Evolutionary conservation across 176 grass and related monocot species (phyloP), one percentile per base, ranked within the genome.

Genomic region (Oryza australiensis): DNA sequence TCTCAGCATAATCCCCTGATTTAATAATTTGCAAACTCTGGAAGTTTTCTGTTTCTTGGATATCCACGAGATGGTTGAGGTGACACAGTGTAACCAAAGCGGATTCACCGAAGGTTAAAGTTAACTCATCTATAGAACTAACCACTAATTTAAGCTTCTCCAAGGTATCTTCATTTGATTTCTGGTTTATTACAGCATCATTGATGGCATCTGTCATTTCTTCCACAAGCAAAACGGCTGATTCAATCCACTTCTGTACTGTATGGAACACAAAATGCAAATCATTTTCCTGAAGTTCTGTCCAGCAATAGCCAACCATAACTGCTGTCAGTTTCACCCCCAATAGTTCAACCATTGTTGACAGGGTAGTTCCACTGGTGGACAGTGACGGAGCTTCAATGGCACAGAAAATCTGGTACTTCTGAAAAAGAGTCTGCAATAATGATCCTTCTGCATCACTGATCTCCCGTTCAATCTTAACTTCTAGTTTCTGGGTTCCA

Each of bases 271-370:
- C 86, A 74, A 88, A 90, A 66, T 45, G 75, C 92, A 90, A 98
- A 64, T 98, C 95, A 53, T 86, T 83, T 86, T 94, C 88, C 82
- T 87, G 71, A 49, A 98, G 84, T 73, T 88, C 75, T 71, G 66
- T 83, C 82, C 86, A 91, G 75, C 95, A 98, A 93, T 98, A 98
- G 29, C 86, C 90, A 80, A 88, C 88, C 60, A 81, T 46, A 89
- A 94, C 79, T 20, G 86, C 90, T 59, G 59, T 93, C 70, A 98
- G 68, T 86, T 94, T 94, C 82, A 89, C 83, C 65, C 88, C 88
- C 78, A 89, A 63, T 76, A 98, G 83, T 76, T 93, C 90, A 78
- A 86, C 30, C 30, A 74, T 81, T 66, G 76, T 83, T 16, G 86
- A 86, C 28, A 67, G 32, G 5, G 12, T 37, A 62, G 60, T 68